A percentile compares a stretch with the other conserved stretches of the same genome.
These are phyloP conservation scores for Backusella luteola DNA, from an alignment of 192 early-diverging fungal species.

Conservation along the genomic window DNA sequence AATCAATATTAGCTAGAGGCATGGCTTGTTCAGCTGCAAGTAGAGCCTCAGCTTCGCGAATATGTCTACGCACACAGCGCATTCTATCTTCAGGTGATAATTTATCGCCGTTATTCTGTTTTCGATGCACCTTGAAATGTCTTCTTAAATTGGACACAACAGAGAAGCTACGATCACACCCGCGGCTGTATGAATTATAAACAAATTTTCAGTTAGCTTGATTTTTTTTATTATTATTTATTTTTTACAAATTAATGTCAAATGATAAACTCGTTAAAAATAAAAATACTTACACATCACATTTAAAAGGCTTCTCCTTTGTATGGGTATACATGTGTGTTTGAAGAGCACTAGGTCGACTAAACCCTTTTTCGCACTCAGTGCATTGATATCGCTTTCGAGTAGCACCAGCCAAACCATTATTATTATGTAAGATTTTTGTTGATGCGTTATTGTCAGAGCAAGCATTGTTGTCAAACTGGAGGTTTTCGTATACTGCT, in stretches of 20 bases:
- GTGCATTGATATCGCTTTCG: slow-evolving; percentile 45
- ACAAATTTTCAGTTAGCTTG: background rate
- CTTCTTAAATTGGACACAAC: slow-evolving; percentile 64
- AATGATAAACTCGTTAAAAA: background rate
- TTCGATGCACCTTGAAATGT: slow-evolving; percentile 51
- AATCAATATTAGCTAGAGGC: background rate
- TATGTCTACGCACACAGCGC: background rate
- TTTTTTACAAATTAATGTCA: background rate
- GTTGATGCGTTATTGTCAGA: background rate
- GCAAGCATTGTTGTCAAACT: background rate
- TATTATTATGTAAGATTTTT: background rate
- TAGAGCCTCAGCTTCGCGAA: background rate
- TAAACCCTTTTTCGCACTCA: slow-evolving; percentile 53
- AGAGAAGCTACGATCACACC: slow-evolving; percentile 58
- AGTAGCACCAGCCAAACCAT: background rate
- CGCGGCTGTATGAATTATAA: slow-evolving; percentile 1
- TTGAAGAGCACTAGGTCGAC: slow-evolving; percentile 52
- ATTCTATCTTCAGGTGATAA: slow-evolving; percentile 17
- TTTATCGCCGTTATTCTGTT: background rate
- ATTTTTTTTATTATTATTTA: background rate
- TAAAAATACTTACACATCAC: slow-evolving; percentile 27
- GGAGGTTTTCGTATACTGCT: background rate
- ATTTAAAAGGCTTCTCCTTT: slow-evolving; percentile 55
- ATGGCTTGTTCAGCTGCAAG: background rate
- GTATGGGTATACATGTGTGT: slow-evolving; percentile 64